A percentile compares a stretch with the other conserved stretches of the same genome.
Conservation (phyloP, 2,329 filamentous ascomycete species). For the Ophiosphaerella herpotricha region DNA sequence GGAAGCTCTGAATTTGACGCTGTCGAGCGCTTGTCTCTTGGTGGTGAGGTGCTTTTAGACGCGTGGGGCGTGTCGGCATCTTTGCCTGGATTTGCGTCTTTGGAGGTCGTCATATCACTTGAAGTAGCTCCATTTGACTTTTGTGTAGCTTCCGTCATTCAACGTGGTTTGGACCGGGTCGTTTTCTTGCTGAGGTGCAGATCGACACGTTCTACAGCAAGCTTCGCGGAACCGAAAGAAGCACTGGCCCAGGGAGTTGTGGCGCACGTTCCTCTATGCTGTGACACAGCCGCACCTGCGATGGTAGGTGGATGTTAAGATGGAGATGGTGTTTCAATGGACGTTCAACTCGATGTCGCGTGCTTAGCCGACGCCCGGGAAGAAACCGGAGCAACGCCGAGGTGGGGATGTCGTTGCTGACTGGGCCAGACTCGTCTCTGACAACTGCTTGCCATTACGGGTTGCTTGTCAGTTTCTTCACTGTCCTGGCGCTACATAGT, state of each 20-base stretch:
- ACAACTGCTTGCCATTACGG: not conserved
- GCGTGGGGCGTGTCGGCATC: conserved; percentile 29
- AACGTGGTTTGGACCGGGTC: conserved; percentile 36
- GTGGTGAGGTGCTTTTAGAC: conserved; percentile 33
- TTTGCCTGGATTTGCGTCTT: conserved; percentile 35
- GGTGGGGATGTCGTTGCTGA: not conserved
- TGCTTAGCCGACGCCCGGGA: conserved; percentile 29
- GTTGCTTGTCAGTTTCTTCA: too few relatives aligned
- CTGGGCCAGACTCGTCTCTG: not conserved
- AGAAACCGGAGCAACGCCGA: conserved; percentile 24
- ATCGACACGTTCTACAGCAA: conserved; percentile 30
- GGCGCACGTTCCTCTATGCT: conserved; percentile 29
- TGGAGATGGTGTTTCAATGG: conserved; percentile 27
- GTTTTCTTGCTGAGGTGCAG: conserved; percentile 31
- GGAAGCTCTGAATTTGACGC: conserved; percentile 36
- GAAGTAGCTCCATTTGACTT: conserved; percentile 44
- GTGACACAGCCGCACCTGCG: conserved; percentile 28
- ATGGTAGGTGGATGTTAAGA: conserved; percentile 16
- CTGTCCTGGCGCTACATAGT: too few relatives aligned
- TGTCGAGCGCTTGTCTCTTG: conserved; percentile 35
- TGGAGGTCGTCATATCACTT: conserved; percentile 39
- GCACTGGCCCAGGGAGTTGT: conserved; percentile 20
- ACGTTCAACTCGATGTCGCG: conserved; percentile 33
- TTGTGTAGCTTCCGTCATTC: conserved; percentile 46
- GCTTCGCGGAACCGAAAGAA: conserved; percentile 25